phyloP scores from a whole-genome alignment of 169 alveolate genomes.

The Eimeria maxima region DNA sequence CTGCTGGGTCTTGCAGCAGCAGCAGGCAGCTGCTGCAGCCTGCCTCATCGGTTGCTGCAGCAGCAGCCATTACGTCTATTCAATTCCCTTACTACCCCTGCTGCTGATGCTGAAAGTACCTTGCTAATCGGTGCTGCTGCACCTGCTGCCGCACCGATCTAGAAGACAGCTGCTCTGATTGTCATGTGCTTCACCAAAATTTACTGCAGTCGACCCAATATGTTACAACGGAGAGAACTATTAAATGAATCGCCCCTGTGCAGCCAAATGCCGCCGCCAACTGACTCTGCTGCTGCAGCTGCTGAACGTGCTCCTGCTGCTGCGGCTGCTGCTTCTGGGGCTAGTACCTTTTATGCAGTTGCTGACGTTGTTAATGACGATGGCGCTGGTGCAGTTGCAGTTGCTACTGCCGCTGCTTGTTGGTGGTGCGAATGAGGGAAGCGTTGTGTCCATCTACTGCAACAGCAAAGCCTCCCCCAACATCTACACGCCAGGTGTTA shows the following conservation, averaged over 20 bases:
- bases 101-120: not conserved
- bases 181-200: not conserved
- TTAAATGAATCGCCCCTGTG: not conserved
- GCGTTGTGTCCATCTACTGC: slow-evolving; percentile 28
- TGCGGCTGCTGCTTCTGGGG: not conserved
- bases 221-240: not conserved
- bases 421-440: not conserved
- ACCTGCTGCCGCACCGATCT: not conserved
- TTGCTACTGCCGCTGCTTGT: not conserved
- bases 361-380: not conserved
- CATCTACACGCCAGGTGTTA: slow-evolving; percentile 7
- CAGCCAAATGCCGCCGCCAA: not conserved
- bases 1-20: not conserved
- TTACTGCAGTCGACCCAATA: not conserved
- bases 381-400: slow-evolving; percentile 6
- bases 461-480: slow-evolving; percentile 40
- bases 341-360: not conserved
- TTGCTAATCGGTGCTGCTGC: not conserved
- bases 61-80: not conserved
- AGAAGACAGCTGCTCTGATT: not conserved
- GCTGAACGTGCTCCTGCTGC: not conserved
- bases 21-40: not conserved
- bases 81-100: not conserved
- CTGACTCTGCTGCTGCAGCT: not conserved
- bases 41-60: not conserved